phyloP scores from a whole-genome alignment of 371 early-diverging fungal species.

The Apophysomyces variabilis region DNA sequence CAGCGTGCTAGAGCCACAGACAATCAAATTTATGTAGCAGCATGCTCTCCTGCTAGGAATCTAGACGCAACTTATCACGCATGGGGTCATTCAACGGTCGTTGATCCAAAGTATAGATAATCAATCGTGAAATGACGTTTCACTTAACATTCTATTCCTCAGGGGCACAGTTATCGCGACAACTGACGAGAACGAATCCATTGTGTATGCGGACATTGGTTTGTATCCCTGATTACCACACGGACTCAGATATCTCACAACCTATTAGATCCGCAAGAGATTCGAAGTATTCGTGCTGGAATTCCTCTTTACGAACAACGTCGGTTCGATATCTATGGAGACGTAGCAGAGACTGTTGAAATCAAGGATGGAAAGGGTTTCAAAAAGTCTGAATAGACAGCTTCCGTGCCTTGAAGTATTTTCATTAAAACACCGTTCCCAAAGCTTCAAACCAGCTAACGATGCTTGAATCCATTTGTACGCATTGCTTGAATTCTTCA shows the following conservation, averaged over 20 bases:
- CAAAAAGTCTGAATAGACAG: slow-evolving; percentile 25
- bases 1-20: slow-evolving; percentile 81
- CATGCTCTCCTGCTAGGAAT: slow-evolving; percentile 94
- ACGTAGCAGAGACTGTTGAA: slow-evolving; percentile 46
- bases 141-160: background rate
- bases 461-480: slow-evolving; percentile 69
- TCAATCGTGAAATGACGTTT: too few species aligned
- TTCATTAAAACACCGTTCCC: slow-evolving; percentile 68
- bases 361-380: slow-evolving; percentile 32
- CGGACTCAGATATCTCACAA: background rate
- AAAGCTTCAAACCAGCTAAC: slow-evolving; percentile 76
- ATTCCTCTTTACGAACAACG: slow-evolving; percentile 85
- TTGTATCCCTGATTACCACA: slow-evolving; percentile 13
- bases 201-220: slow-evolving; percentile 85
- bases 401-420: background rate
- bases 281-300: slow-evolving; percentile 65
- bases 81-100: slow-evolving; percentile 94
- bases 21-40: slow-evolving; percentile 85
- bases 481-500: slow-evolving; percentile 79
- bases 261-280: slow-evolving; percentile 56
- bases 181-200: slow-evolving; percentile 79
- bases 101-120: slow-evolving; percentile 71
- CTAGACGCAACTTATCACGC: slow-evolving; percentile 78
- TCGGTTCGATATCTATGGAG: slow-evolving; percentile 87
- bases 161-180: slow-evolving; percentile 71